Conservation (phyloP, 2,329 filamentous ascomycete species). For the Lachnellula arida region DNA sequence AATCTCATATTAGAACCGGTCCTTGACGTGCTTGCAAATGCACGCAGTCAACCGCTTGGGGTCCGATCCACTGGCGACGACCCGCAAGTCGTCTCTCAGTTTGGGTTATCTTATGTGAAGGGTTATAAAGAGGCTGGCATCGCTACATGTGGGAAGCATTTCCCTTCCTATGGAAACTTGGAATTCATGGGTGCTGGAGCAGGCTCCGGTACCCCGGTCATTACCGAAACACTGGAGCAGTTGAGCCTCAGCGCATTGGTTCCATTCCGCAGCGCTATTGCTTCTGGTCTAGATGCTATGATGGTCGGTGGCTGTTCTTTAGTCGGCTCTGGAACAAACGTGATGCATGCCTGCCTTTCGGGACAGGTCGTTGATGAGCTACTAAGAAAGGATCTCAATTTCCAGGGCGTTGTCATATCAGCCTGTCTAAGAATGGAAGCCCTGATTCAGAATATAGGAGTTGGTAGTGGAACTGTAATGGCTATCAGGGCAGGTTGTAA, state of each 20-base stretch:
- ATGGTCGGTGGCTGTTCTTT: slow-evolving; percentile 95
- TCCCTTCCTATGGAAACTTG: slow-evolving; percentile 91
- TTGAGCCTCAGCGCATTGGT: slow-evolving; percentile 84
- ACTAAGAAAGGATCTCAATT: slow-evolving; percentile 81
- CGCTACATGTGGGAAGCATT: slow-evolving; percentile 90
- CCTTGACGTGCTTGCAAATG: slow-evolving; percentile 89
- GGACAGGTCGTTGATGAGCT: slow-evolving; percentile 91
- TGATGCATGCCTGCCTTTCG: slow-evolving; percentile 95
- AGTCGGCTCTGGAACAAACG: slow-evolving; percentile 75
- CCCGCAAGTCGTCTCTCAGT: slow-evolving; percentile 89
- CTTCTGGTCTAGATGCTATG: slow-evolving; percentile 84
- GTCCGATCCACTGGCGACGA: slow-evolving; percentile 89
- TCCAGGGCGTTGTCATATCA: slow-evolving; percentile 88
- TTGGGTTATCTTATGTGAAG: slow-evolving; percentile 83
- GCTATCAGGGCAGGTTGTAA: slow-evolving; percentile 95
- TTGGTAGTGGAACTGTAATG: slow-evolving; percentile 95
- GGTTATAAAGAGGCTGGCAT: slow-evolving; percentile 90
- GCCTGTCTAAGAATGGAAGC: slow-evolving; percentile 98
- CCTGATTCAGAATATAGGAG: slow-evolving; percentile 88
- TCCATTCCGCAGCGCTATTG: slow-evolving; percentile 86
- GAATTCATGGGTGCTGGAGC: slow-evolving; percentile 75
- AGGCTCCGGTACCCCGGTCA: slow-evolving; percentile 86
- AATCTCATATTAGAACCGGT: slow-evolving; percentile 95
- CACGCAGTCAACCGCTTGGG: slow-evolving; percentile 82
- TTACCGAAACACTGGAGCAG: slow-evolving; percentile 90